phyloP scores from a whole-genome alignment of 768 basidiomycete species.

The Crassisporium funariophilum region DNA sequence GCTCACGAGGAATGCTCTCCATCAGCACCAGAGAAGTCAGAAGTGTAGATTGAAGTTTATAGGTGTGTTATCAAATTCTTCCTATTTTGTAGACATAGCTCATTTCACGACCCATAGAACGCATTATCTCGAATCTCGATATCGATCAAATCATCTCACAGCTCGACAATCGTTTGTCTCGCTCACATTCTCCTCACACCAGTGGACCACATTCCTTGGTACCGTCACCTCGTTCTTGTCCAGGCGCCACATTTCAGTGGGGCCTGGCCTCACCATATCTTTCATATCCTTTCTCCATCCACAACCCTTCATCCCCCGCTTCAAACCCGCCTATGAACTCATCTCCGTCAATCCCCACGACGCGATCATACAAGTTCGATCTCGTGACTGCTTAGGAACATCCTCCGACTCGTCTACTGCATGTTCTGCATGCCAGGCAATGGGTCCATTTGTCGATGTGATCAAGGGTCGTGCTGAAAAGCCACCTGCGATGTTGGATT shows the following conservation, averaged over 20 bases:
- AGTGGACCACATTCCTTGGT: background rate
- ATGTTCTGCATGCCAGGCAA: conserved; percentile 2
- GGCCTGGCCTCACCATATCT: conserved; percentile 10
- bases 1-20: background rate
- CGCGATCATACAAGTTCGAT: conserved; percentile 8
- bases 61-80: background rate
- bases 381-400: conserved; percentile 2
- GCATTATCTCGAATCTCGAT: background rate
- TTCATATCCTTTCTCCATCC: conserved; percentile 5
- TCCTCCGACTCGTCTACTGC: background rate
- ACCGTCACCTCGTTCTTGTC: background rate
- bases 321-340: conserved; percentile 11
- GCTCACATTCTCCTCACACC: background rate
- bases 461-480: conserved; percentile 4
- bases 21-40: background rate
- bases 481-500: background rate
- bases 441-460: background rate
- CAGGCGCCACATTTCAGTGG: background rate
- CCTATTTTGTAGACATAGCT: background rate
- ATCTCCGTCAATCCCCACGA: conserved; percentile 1
- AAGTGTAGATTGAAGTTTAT: background rate
- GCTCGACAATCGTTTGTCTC: background rate
- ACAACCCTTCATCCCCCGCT: conserved; percentile 8
- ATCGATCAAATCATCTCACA: background rate
- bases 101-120: background rate